These are phyloP conservation scores for Pichia nakasei DNA, from an alignment of 805 yeast species.

Conservation along the genomic window DNA sequence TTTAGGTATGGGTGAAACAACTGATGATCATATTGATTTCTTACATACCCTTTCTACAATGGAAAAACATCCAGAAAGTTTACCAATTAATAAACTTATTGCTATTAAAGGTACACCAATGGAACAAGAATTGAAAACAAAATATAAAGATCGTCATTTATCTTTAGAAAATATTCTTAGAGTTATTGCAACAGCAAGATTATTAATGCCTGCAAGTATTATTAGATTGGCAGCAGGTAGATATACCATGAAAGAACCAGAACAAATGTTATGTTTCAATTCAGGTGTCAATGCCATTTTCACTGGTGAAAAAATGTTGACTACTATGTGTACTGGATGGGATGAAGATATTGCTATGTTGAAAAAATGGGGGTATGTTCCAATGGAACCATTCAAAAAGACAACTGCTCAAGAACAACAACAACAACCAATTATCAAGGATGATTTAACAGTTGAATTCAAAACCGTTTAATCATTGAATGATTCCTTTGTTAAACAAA, in stretches of 20 bases:
- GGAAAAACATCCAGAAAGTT: conserved; percentile 68
- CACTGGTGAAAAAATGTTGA: conserved; percentile 73
- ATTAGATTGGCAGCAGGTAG: conserved; percentile 76
- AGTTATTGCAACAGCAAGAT: conserved; percentile 68
- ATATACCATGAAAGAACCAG: conserved; percentile 69
- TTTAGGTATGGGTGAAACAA: conserved; percentile 68
- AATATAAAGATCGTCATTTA: conserved; percentile 33
- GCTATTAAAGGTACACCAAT: conserved; percentile 75
- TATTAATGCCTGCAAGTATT: conserved; percentile 64
- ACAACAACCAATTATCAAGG: not conserved
- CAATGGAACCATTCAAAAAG: conserved; percentile 14
- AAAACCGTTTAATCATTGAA: too few species aligned
- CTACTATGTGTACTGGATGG: conserved; percentile 81
- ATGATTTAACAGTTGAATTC: not conserved
- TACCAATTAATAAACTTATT: conserved; percentile 74
- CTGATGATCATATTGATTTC: conserved; percentile 62
- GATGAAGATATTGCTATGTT: conserved; percentile 69
- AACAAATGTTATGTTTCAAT: conserved; percentile 67
- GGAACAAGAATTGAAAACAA: conserved; percentile 39
- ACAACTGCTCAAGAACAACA: not conserved
- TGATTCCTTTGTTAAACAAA: too few species aligned
- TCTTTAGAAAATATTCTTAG: conserved; percentile 55
- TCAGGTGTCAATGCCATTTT: conserved; percentile 75
- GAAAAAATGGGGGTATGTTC: conserved; percentile 49
- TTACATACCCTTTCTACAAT: conserved; percentile 57